These are phyloP conservation scores for Neofusicoccum cordaticola DNA, from an alignment of 2,329 filamentous ascomycete genomes.

Conservation along the genomic window DNA sequence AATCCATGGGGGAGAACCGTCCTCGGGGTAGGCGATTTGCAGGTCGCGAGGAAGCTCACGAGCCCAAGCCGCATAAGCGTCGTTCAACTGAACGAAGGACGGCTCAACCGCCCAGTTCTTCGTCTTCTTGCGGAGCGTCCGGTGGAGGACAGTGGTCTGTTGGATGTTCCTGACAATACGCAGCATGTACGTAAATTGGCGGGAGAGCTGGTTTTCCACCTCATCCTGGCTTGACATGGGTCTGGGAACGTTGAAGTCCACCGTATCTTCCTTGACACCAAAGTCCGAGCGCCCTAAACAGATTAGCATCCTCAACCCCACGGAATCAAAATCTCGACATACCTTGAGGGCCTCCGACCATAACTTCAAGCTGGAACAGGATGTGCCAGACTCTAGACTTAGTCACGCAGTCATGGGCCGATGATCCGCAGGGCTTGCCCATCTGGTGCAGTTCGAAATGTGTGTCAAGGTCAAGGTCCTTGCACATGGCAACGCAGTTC, in stretches of 20 bases:
- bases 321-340: conserved; percentile 22
- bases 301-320: conserved; percentile 15
- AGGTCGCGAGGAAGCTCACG: conserved; percentile 75
- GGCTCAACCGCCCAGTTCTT: conserved; percentile 87
- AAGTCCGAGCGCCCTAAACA: conserved; percentile 68
- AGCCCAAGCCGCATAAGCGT: conserved; percentile 73
- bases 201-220: conserved; percentile 71
- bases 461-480: conserved; percentile 85
- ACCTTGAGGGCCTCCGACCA: conserved; percentile 95
- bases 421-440: conserved; percentile 67
- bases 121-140: conserved; percentile 68
- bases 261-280: conserved; percentile 68
- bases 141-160: conserved; percentile 72
- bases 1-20: conserved; percentile 79
- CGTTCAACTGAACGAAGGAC: conserved; percentile 75
- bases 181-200: conserved; percentile 80
- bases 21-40: conserved; percentile 70
- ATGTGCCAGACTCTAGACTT: conserved; percentile 90
- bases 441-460: conserved; percentile 76
- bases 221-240: conserved; percentile 67
- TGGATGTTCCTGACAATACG: conserved; percentile 75
- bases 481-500: conserved; percentile 87
- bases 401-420: conserved; percentile 71
- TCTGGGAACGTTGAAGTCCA: conserved; percentile 69
- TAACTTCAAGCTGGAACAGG: conserved; percentile 79